Percentiles rank a stretch among this genome's conserved stretches.
phyloP scores from a whole-genome alignment of 2,329 filamentous ascomycete genomes.

The Aspergillus sp. region DNA sequence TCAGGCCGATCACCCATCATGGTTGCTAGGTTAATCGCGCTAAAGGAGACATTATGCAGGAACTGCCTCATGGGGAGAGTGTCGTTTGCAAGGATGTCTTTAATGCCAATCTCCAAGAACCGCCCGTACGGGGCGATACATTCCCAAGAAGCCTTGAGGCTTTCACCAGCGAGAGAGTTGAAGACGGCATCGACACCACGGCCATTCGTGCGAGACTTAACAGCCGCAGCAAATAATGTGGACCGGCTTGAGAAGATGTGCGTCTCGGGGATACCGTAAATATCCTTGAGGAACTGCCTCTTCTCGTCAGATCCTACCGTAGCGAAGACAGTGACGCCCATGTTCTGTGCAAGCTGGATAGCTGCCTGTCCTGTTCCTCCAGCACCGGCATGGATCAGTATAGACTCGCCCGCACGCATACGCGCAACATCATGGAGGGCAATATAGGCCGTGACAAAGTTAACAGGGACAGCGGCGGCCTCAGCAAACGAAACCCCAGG shows the following conservation, averaged over 20 bases:
- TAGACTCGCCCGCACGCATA: background rate
- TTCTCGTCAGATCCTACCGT: background rate
- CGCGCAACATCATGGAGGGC: background rate
- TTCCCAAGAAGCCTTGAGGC: background rate
- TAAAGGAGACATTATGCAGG: slow-evolving; percentile 2
- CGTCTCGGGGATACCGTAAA: background rate
- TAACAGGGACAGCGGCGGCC: background rate
- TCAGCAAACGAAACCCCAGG: background rate
- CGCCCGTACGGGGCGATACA: slow-evolving; percentile 1
- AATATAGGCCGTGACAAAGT: background rate
- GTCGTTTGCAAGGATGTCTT: background rate
- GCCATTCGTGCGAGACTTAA: background rate
- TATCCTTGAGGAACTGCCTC: background rate
- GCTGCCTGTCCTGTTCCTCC: background rate
- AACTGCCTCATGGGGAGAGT: slow-evolving; percentile 3
- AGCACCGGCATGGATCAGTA: background rate
- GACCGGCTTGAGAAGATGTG: slow-evolving; percentile 4
- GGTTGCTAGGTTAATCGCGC: background rate
- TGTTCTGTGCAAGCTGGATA: background rate
- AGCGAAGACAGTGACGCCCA: background rate
- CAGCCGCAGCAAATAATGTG: background rate
- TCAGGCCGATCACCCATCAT: background rate
- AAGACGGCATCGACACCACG: background rate
- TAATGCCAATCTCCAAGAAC: slow-evolving; percentile 4
- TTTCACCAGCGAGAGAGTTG: background rate